Evolutionary conservation across 2,329 filamentous ascomycete species (phyloP).

Genomic region (Penicillium sp.): DNA sequence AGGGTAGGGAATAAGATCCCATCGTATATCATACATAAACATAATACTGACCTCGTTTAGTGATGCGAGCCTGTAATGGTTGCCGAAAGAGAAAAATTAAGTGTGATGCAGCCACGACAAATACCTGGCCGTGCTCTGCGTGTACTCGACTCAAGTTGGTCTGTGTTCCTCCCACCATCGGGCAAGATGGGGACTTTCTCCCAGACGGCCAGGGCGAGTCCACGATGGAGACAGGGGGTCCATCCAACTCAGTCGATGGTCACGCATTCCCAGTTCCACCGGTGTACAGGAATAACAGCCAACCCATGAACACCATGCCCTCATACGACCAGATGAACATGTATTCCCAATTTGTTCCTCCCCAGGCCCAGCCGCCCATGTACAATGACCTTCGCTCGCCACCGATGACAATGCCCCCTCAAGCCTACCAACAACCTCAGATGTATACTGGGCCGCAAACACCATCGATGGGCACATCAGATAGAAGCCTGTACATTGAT

Average conservation of each 20-base stretch:
- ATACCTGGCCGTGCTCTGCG: constrained; percentile 95
- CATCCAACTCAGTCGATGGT: constrained; percentile 46
- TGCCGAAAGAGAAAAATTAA: constrained; percentile 96
- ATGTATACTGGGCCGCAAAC: constrained; percentile 29
- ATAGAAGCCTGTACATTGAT: constrained; percentile 56
- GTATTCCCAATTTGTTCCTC: constrained; percentile 41
- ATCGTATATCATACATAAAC: background rate
- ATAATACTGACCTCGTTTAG: constrained; percentile 49
- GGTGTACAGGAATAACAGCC: constrained; percentile 45
- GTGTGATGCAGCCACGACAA: constrained; percentile 94
- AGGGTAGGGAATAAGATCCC: constrained; percentile 61
- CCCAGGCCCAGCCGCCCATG: constrained; percentile 29
- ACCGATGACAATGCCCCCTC: constrained; percentile 32
- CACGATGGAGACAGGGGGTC: constrained; percentile 21
- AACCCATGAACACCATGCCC: constrained; percentile 50
- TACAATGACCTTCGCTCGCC: constrained; percentile 34
- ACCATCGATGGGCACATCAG: constrained; percentile 30
- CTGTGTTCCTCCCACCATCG: constrained; percentile 84
- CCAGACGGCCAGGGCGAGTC: constrained; percentile 32
- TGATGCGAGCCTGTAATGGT: constrained; percentile 96
- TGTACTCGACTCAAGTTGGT: constrained; percentile 90
- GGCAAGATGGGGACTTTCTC: constrained; percentile 62
- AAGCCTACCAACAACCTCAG: constrained; percentile 30
- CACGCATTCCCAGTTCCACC: constrained; percentile 57
- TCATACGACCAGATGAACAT: constrained; percentile 49